These are phyloP conservation scores for Parastagonospora avenae DNA, from an alignment of 2,329 filamentous ascomycete genomes.

Conservation along the genomic window DNA sequence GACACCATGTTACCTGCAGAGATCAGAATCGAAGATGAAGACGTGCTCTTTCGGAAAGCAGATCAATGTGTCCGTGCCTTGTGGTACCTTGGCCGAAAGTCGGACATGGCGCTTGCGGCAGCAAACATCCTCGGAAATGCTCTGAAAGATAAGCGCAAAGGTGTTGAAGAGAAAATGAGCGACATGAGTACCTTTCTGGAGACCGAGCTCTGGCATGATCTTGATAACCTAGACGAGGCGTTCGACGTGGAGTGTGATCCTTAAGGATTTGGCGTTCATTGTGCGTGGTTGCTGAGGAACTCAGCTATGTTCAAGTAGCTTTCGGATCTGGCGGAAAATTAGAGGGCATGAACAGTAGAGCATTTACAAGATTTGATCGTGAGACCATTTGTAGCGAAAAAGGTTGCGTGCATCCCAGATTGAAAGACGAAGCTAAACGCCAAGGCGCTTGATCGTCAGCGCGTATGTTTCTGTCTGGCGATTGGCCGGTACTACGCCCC, in stretches of 20 bases:
- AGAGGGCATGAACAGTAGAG: too few species aligned
- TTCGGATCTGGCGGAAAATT: too few species aligned
- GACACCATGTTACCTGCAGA: slow-evolving; percentile 22
- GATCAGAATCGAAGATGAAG: slow-evolving; percentile 16
- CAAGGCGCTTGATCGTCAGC: too few species aligned
- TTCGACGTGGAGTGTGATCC: slow-evolving; percentile 25
- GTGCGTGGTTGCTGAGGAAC: too few species aligned
- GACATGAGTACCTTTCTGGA: slow-evolving; percentile 32
- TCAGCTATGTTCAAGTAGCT: too few species aligned
- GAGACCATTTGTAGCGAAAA: too few species aligned
- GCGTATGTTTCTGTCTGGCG: too few species aligned
- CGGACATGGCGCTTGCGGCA: slow-evolving; percentile 55
- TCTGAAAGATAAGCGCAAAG: slow-evolving; percentile 34
- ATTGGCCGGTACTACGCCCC: too few species aligned
- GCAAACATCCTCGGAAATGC: slow-evolving; percentile 46
- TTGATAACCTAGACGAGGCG: slow-evolving; percentile 22
- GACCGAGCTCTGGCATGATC: slow-evolving; percentile 32
- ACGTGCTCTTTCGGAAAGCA: slow-evolving; percentile 45
- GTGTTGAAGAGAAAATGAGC: slow-evolving; percentile 24
- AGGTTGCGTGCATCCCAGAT: too few species aligned
- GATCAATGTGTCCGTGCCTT: slow-evolving; percentile 60
- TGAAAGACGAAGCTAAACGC: too few species aligned
- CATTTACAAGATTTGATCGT: too few species aligned
- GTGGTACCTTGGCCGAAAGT: slow-evolving; percentile 62
- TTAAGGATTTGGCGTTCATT: slow-evolving; percentile 7